Conservation (phyloP, 2,329 filamentous ascomycete genomes). For the Macrophomina pseudophaseolina region DNA sequence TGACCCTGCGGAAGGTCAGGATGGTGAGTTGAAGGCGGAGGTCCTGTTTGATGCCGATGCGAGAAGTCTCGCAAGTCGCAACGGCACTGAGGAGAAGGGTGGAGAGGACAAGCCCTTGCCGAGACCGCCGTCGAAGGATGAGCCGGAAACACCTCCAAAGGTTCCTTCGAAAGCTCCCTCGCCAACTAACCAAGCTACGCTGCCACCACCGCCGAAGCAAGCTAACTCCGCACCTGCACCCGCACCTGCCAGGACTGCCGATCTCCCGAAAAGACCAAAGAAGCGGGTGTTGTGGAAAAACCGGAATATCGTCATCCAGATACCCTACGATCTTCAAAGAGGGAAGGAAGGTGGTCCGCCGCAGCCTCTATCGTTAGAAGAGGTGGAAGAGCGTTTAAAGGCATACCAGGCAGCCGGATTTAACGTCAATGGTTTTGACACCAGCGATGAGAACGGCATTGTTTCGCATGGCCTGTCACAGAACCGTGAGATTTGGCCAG, state of each 20-base stretch:
- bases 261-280: constrained; percentile 31
- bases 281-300: constrained; percentile 54
- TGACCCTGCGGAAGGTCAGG: neutral
- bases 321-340: constrained; percentile 49
- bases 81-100: constrained; percentile 4
- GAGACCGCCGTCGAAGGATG: constrained; percentile 15
- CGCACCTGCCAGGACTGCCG: neutral
- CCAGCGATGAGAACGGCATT: constrained; percentile 45
- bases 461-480: constrained; percentile 49
- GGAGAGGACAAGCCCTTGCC: neutral
- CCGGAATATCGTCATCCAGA: constrained; percentile 52
- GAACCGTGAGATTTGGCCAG: constrained; percentile 72
- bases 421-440: constrained; percentile 71
- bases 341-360: constrained; percentile 49
- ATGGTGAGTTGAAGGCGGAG: constrained; percentile 16
- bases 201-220: constrained; percentile 32
- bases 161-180: constrained; percentile 32
- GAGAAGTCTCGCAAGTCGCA: constrained; percentile 19
- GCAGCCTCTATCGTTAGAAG: constrained; percentile 53
- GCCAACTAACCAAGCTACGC: constrained; percentile 27
- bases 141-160: constrained; percentile 35
- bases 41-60: constrained; percentile 21
- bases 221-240: constrained; percentile 28
- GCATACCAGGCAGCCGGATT: constrained; percentile 74
- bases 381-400: constrained; percentile 66